Percentiles rank a stretch among this genome's conserved stretches.
Conservation (phyloP, 257 asterid species). For the Ligustrum vulgare region DNA sequence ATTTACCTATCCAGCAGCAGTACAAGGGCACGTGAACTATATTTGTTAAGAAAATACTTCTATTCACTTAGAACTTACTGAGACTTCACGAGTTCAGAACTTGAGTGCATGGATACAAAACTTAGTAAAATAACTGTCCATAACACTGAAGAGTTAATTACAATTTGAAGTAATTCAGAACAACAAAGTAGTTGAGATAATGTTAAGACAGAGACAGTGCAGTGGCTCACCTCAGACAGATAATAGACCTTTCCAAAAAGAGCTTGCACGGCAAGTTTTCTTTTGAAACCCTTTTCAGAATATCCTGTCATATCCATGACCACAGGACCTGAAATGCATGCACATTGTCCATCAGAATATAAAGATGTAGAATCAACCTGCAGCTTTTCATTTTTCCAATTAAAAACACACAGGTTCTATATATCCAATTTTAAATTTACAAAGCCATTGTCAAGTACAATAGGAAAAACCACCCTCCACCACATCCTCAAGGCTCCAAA, state of each 20-base stretch:
- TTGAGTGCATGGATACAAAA: not conserved
- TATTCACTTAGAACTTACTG: not conserved
- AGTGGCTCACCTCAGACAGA: slow-evolving; percentile 67
- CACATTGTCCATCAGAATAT: slow-evolving; percentile 22
- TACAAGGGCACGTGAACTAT: not conserved
- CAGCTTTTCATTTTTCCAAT: not conserved
- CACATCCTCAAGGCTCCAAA: not conserved
- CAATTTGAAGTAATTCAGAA: not conserved
- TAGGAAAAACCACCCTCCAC: not conserved
- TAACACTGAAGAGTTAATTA: not conserved
- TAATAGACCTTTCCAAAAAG: slow-evolving; percentile 87
- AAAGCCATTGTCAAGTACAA: not conserved
- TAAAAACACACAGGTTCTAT: not conserved
- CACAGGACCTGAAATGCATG: slow-evolving; percentile 76
- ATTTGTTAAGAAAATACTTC: not conserved
- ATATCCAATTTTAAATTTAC: not conserved
- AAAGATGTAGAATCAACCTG: not conserved
- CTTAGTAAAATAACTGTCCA: not conserved
- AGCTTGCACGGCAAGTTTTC: slow-evolving; percentile 87
- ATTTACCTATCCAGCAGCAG: not conserved
- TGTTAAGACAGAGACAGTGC: slow-evolving; percentile 1
- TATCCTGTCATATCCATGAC: slow-evolving; percentile 83
- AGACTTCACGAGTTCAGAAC: not conserved
- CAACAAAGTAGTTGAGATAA: slow-evolving; percentile 7
- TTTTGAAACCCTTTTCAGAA: slow-evolving; percentile 83